Percentiles rank a stretch among this genome's conserved stretches.
These are phyloP conservation scores for Lojkania enalia DNA, from an alignment of 2,329 filamentous ascomycete genomes.

Conservation along the genomic window DNA sequence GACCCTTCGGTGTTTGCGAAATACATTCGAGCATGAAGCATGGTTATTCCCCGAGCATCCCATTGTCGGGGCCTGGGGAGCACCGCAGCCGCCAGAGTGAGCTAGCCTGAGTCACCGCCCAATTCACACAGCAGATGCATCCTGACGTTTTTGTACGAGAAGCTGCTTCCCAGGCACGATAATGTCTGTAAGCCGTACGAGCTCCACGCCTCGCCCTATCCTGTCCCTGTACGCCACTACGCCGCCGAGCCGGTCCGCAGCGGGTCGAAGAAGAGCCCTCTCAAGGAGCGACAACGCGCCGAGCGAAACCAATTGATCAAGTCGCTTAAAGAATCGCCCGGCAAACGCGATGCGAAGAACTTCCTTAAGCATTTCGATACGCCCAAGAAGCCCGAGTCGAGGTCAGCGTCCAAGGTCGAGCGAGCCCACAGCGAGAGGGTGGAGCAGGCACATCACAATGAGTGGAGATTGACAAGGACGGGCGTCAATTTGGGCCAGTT, in stretches of 20 bases:
- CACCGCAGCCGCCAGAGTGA: conserved; percentile 27
- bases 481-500: conserved; percentile 65
- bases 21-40: conserved; percentile 41
- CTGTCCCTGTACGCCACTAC: conserved; percentile 15
- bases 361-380: conserved; percentile 83
- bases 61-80: conserved; percentile 38
- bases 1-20: too few species aligned
- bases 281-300: conserved; percentile 41
- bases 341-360: conserved; percentile 87
- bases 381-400: conserved; percentile 21
- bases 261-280: conserved; percentile 28
- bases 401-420: conserved; percentile 13
- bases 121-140: conserved; percentile 7
- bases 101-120: conserved; percentile 12
- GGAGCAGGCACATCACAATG: conserved; percentile 32
- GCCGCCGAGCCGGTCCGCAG: conserved; percentile 13
- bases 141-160: not conserved
- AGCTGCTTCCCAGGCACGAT: conserved; percentile 27
- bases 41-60: conserved; percentile 42
- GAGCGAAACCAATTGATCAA: conserved; percentile 43
- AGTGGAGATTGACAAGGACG: conserved; percentile 43
- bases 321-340: conserved; percentile 82
- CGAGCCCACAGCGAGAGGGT: conserved; percentile 22
- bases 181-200: conserved; percentile 13
- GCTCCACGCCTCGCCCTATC: not conserved